A percentile compares a stretch with the other conserved stretches of the same genome.
Evolutionary conservation across 345 rosid species (phyloP).

Genomic region (Populus simonii): DNA sequence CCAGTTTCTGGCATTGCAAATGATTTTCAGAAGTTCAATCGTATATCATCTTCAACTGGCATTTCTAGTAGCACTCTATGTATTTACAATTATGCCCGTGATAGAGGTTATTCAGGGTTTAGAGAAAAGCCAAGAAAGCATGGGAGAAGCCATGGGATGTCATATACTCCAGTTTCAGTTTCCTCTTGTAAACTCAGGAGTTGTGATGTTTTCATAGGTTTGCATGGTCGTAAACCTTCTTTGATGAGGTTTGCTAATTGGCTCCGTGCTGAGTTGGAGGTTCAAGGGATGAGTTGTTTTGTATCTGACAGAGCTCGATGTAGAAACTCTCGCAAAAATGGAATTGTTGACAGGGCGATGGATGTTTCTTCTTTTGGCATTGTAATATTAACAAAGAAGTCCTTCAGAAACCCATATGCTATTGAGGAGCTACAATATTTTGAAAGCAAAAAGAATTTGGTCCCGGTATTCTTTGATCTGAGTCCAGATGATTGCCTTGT

Average conservation of each 20-base stretch:
- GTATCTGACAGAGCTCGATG: conserved; percentile 74
- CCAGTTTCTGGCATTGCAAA: conserved; percentile 34
- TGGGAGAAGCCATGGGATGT: conserved; percentile 35
- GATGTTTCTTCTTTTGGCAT: conserved; percentile 83
- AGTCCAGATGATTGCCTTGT: conserved; percentile 83
- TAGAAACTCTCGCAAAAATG: conserved; percentile 66
- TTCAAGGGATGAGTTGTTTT: conserved; percentile 90
- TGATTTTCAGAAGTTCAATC: conserved; percentile 45
- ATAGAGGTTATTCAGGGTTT: conserved; percentile 25
- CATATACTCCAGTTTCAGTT: conserved; percentile 49
- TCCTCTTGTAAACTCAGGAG: conserved; percentile 65
- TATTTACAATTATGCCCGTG: conserved; percentile 33
- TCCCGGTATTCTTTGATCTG: conserved; percentile 83
- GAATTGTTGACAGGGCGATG: conserved; percentile 72
- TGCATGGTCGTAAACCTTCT: conserved; percentile 75
- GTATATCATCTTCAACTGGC: conserved; percentile 42
- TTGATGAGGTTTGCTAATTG: conserved; percentile 74
- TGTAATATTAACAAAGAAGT: conserved; percentile 71
- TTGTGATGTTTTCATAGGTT: conserved; percentile 79
- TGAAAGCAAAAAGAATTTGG: conserved; percentile 76
- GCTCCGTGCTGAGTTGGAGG: conserved; percentile 86
- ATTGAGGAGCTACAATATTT: conserved; percentile 87
- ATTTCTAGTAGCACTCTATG: conserved; percentile 45
- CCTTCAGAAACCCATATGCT: conserved; percentile 69
- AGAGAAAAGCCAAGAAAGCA: conserved; percentile 41